A percentile compares a stretch with the other conserved stretches of the same genome.
phyloP scores from a whole-genome alignment of 345 rosid genomes.

The Citrus hindsii region DNA sequence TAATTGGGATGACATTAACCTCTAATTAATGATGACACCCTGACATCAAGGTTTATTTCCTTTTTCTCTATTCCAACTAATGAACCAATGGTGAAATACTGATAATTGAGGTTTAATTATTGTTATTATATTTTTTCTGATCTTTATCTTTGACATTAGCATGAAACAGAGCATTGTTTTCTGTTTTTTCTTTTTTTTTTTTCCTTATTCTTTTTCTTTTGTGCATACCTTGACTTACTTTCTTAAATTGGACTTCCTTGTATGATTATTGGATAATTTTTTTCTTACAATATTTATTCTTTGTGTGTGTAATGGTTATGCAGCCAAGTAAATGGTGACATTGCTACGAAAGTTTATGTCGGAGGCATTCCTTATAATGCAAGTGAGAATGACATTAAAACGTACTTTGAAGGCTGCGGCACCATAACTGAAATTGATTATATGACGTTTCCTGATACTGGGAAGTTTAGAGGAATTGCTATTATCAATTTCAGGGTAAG shows the following conservation, averaged over 20 bases:
- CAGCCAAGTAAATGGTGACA: conserved; percentile 48
- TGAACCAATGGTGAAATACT: not conserved
- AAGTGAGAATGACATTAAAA: conserved; percentile 79
- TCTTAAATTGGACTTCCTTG: not conserved
- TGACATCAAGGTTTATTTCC: no score
- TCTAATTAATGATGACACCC: no score
- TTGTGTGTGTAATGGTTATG: conserved; percentile 16
- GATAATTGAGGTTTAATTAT: not conserved
- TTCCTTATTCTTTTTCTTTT: no score
- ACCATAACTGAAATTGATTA: conserved; percentile 69
- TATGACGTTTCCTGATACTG: conserved; percentile 85
- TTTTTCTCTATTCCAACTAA: not conserved
- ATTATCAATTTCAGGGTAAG: conserved; percentile 70
- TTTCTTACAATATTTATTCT: not conserved
- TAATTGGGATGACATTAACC: not conserved
- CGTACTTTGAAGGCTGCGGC: conserved; percentile 82
- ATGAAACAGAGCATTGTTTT: not conserved
- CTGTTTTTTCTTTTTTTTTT: no score
- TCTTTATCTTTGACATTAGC: not conserved
- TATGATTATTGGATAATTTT: not conserved
- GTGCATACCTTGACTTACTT: not conserved
- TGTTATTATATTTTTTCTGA: no score
- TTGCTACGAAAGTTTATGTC: conserved; percentile 63
- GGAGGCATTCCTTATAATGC: conserved; percentile 94
- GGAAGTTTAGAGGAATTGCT: conserved; percentile 86